A percentile compares a stretch with the other conserved stretches of the same genome.
Conservation (phyloP, 495 filamentous ascomycete genomes). For the Talaromyces borbonicus region DNA sequence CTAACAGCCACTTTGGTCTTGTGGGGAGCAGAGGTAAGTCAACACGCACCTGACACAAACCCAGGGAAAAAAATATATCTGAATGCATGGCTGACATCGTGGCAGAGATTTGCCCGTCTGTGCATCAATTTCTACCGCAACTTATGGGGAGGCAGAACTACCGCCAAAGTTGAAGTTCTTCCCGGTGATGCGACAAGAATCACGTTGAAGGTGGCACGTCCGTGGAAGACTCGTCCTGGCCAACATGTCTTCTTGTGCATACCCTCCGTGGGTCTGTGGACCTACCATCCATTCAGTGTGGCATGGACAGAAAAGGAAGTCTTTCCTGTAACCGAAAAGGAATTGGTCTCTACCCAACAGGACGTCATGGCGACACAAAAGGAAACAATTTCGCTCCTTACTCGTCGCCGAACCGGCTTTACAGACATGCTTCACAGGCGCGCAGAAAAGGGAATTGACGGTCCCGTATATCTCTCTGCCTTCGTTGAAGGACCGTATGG, state of each 20-base stretch:
- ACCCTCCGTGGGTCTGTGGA: conserved; percentile 63
- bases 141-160: conserved; percentile 50
- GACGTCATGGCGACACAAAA: conserved; percentile 32
- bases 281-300: conserved; percentile 87
- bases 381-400: conserved; percentile 63
- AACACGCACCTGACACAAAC: too few relatives aligned
- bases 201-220: conserved; percentile 67
- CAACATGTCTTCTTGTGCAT: conserved; percentile 86
- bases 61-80: too few relatives aligned
- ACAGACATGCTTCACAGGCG: conserved; percentile 71
- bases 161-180: conserved; percentile 63
- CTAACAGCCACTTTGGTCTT: conserved; percentile 57
- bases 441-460: conserved; percentile 31
- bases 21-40: conserved; percentile 61
- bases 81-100: too few relatives aligned
- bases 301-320: conserved; percentile 61
- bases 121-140: conserved; percentile 63
- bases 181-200: conserved; percentile 76
- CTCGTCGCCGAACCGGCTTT: conserved; percentile 79
- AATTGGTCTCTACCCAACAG: conserved; percentile 25
- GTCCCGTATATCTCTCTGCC: conserved; percentile 43
- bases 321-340: conserved; percentile 30
- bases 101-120: conserved; percentile 51
- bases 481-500: conserved; percentile 85
- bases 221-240: conserved; percentile 70